A percentile compares a stretch with the other conserved stretches of the same genome.
These are phyloP conservation scores for Chlorociboria aeruginascens DNA, from an alignment of 495 filamentous ascomycete genomes.

Conservation along the genomic window DNA sequence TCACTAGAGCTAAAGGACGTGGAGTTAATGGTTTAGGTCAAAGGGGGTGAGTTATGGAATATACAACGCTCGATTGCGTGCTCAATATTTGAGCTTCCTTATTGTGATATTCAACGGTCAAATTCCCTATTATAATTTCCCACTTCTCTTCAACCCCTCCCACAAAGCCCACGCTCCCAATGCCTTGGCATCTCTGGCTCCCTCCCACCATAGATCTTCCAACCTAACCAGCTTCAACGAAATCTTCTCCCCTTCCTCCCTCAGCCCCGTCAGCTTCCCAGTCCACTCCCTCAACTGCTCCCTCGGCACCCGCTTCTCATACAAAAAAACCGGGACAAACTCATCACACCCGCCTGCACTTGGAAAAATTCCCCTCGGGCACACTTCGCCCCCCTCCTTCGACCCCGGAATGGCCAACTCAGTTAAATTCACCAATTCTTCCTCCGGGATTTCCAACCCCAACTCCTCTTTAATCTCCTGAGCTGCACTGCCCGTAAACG, in stretches of 20 bases:
- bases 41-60: background rate
- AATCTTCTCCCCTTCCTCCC: conserved; percentile 75
- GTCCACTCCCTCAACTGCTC: conserved; percentile 53
- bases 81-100: too few species aligned
- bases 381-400: conserved; percentile 23
- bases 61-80: background rate
- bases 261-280: conserved; percentile 63
- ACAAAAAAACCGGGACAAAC: conserved; percentile 66
- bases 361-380: conserved; percentile 55
- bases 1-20: too few species aligned
- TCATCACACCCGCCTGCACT: conserved; percentile 78
- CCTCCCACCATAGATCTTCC: conserved; percentile 66
- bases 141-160: conserved; percentile 54
- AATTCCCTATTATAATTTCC: conserved; percentile 35
- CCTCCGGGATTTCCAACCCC: conserved; percentile 34
- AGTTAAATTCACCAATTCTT: conserved; percentile 60
- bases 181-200: conserved; percentile 65
- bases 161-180: conserved; percentile 70
- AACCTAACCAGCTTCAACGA: conserved; percentile 61
- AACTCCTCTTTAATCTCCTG: conserved; percentile 78
- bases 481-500: conserved; percentile 66
- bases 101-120: too few species aligned
- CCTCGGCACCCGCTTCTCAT: conserved; percentile 54
- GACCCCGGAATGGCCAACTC: conserved; percentile 34
- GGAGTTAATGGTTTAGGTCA: too few species aligned